Percentiles rank a stretch among this genome's conserved stretches.
Evolutionary conservation across 2,329 filamentous ascomycete genomes (phyloP).

Genomic region (Colletotrichum shisoi): DNA sequence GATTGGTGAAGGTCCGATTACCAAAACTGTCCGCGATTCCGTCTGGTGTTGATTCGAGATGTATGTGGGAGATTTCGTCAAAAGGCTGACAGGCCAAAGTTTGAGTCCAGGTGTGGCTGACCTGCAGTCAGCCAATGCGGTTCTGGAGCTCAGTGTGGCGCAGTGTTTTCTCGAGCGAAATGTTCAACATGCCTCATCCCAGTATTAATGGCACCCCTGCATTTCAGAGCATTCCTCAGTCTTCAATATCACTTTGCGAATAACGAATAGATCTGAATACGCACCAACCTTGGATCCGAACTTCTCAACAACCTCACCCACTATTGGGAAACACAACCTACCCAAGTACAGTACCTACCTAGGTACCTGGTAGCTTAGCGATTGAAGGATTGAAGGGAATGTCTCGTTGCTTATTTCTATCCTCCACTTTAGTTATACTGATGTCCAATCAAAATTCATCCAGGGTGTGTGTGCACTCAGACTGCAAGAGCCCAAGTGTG

Average conservation of each 20-base stretch:
- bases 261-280: neutral
- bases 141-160: slow-evolving; percentile 9
- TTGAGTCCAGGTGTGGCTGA: slow-evolving; percentile 18
- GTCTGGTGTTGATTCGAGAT: slow-evolving; percentile 25
- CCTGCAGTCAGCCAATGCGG: slow-evolving; percentile 6
- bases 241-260: neutral
- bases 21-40: neutral
- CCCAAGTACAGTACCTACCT: neutral
- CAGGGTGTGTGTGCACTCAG: neutral
- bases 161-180: neutral
- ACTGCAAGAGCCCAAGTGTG: slow-evolving; percentile 9
- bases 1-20: neutral
- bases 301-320: neutral
- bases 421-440: neutral
- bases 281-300: neutral
- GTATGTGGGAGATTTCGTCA: slow-evolving; percentile 22
- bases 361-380: neutral
- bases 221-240: neutral
- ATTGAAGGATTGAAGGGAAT: too few species aligned
- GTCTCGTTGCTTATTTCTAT: neutral
- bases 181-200: neutral
- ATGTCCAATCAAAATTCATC: slow-evolving; percentile 4
- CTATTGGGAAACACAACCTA: neutral
- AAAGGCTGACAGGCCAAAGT: slow-evolving; percentile 4
- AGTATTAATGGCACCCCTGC: neutral